These are phyloP conservation scores for Wickerhamiella azymoides DNA, from an alignment of 805 yeast genomes.

Conservation along the genomic window DNA sequence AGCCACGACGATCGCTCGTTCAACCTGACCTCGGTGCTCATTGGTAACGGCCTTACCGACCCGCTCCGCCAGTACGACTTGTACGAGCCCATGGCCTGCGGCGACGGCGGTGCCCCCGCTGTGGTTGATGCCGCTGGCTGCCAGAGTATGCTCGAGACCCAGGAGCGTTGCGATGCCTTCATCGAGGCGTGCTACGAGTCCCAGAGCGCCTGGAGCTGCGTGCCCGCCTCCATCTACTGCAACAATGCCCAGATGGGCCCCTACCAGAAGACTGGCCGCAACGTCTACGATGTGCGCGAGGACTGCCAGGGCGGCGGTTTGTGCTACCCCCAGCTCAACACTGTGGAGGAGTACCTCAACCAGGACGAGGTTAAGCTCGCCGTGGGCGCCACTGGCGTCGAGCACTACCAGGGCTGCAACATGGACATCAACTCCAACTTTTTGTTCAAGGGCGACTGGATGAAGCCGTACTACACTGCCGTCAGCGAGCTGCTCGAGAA, in stretches of 20 bases:
- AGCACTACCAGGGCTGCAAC: slow-evolving; percentile 34
- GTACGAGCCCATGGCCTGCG: slow-evolving; percentile 92
- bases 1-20: slow-evolving; percentile 49
- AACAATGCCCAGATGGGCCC: slow-evolving; percentile 59
- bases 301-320: slow-evolving; percentile 47
- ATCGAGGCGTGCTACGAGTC: slow-evolving; percentile 67
- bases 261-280: slow-evolving; percentile 74
- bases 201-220: slow-evolving; percentile 70
- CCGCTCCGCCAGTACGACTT: slow-evolving; percentile 70
- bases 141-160: slow-evolving; percentile 47
- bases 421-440: slow-evolving; percentile 68
- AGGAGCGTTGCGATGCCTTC: slow-evolving; percentile 67
- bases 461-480: slow-evolving; percentile 69
- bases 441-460: slow-evolving; percentile 79
- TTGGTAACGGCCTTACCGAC: slow-evolving; percentile 92
- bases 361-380: slow-evolving; percentile 56
- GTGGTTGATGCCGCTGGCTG: slow-evolving; percentile 72
- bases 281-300: slow-evolving; percentile 81
- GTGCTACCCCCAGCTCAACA: slow-evolving; percentile 63
- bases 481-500: slow-evolving; percentile 59
- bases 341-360: slow-evolving; percentile 66
- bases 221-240: slow-evolving; percentile 86
- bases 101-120: slow-evolving; percentile 54
- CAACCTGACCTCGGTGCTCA: slow-evolving; percentile 65
- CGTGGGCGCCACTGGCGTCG: slow-evolving; percentile 65